phyloP scores from a whole-genome alignment of 78 protist species.

The Diacronema lutheri region DNA sequence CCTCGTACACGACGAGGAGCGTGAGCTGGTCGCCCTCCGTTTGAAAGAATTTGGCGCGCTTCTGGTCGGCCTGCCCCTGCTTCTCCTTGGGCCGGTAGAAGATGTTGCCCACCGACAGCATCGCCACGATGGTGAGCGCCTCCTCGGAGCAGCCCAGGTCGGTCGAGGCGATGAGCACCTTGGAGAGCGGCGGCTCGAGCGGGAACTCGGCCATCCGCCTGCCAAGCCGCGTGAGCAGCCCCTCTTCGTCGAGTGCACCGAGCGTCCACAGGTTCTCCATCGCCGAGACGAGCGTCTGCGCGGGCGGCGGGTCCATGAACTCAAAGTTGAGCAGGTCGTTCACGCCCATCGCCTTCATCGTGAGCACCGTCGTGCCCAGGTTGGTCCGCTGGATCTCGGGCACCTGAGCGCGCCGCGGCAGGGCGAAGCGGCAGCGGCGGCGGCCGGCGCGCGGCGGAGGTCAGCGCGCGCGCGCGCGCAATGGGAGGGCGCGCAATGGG shows the following conservation, averaged over 20 bases:
- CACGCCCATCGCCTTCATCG: slow-evolving; percentile 86
- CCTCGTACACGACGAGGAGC: slow-evolving; percentile 86
- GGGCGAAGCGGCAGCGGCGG: too few species aligned
- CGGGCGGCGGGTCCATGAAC: slow-evolving; percentile 98
- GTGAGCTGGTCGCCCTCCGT: slow-evolving; percentile 98
- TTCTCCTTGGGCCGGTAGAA: slow-evolving; percentile 97
- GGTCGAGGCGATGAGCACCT: slow-evolving; percentile 83
- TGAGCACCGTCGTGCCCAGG: slow-evolving; percentile 88
- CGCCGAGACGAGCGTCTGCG: slow-evolving; percentile 46
- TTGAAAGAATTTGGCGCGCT: slow-evolving; percentile 85
- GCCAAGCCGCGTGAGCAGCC: slow-evolving; percentile 94
- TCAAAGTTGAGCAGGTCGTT: slow-evolving; percentile 93
- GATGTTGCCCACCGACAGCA: slow-evolving; percentile 87
- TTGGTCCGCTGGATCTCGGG: slow-evolving; percentile 99
- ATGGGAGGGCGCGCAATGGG: too few species aligned
- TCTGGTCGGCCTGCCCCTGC: slow-evolving; percentile 93
- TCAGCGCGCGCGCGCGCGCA: too few species aligned
- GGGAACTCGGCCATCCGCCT: slow-evolving; percentile 98
- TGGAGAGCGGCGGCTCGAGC: slow-evolving; percentile 92
- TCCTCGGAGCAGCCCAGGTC: slow-evolving; percentile 96
- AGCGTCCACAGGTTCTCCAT: slow-evolving; percentile 69
- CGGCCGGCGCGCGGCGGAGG: too few species aligned
- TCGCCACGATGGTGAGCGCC: slow-evolving; percentile 92
- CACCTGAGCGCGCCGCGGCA: too few species aligned
- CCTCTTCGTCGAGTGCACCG: slow-evolving; percentile 97